Percentiles rank a stretch among this genome's conserved stretches.
Evolutionary conservation across 1,139 yeast genomes (phyloP).

Genomic region (Yamadazyma kanchanaburiensis): DNA sequence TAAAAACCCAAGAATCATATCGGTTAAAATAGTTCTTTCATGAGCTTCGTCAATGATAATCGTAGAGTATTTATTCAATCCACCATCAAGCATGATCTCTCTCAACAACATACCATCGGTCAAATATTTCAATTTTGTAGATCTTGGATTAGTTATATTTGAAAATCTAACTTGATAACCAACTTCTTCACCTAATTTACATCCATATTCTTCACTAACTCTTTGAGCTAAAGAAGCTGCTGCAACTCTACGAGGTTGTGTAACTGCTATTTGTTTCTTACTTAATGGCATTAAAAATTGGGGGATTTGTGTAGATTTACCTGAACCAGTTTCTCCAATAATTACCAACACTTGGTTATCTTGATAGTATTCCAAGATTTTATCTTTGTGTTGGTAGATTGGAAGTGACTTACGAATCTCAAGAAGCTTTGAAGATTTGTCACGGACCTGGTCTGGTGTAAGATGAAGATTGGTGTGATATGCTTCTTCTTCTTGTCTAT

Average conservation of each 20-base stretch:
- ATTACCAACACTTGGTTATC: constrained; percentile 69
- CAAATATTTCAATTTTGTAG: constrained; percentile 74
- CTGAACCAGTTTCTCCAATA: constrained; percentile 97
- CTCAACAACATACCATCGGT: constrained; percentile 98
- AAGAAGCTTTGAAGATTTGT: constrained; percentile 47
- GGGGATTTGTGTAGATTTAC: constrained; percentile 97
- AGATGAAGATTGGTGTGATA: constrained; percentile 10
- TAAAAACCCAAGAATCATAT: constrained; percentile 82
- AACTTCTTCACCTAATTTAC: constrained; percentile 73
- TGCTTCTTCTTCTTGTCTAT: constrained; percentile 17
- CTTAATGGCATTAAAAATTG: constrained; percentile 67
- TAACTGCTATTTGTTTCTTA: constrained; percentile 71
- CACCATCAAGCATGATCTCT: constrained; percentile 78
- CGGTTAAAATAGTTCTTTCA: constrained; percentile 91
- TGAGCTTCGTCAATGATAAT: constrained; percentile 96
- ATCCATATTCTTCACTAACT: constrained; percentile 86
- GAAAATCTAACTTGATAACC: constrained; percentile 91
- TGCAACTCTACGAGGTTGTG: constrained; percentile 97
- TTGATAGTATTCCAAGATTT: constrained; percentile 54
- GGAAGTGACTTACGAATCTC: constrained; percentile 62
- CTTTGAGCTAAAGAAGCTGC: constrained; percentile 92
- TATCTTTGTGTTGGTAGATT: constrained; percentile 67
- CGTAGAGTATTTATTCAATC: constrained; percentile 62
- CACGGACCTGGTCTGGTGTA: constrained; percentile 21
- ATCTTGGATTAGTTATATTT: constrained; percentile 28